Evolutionary conservation across 2,329 filamentous ascomycete species (phyloP), one percentile per base, ranked within the genome.

Genomic region (Alternaria triticimaculans): DNA sequence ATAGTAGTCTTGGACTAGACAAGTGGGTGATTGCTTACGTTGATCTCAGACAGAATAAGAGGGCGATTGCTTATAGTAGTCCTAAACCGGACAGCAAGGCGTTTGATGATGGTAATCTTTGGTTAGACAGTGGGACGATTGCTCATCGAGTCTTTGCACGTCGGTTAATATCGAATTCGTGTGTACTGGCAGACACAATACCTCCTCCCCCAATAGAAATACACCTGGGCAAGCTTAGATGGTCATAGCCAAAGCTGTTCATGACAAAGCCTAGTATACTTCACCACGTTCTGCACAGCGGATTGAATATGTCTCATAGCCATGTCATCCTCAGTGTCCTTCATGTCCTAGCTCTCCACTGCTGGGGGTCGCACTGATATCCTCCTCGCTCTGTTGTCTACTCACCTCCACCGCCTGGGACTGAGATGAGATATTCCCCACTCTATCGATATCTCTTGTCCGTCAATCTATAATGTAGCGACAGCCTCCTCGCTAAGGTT

Each of bases 131-230:
- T 0, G 7, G 37, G 37, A 1, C 37, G 37, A 41, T 1, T 41
- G 37, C 37, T 41, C n/a, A 41, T 41, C 4, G 1, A 0, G 8
- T 41, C 37, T 41, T 3, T 0, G 0, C 1, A 41, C 37, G 0
- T n/a, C 37, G 37, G 37, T n/a, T 18, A 41, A 18, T 41, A 0
- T 18, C 37, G 37, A 41, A 0, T 10, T 41, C 4, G 37, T 18
- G 37, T 18, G 0, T 3, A 41, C 33, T 41, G 15, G 10, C 10
- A 28, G 26, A 28, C 10, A 11, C 26, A 11, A 28, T 28, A 28
- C 26, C 26, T 28, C 26, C 26, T 28, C 26, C 26, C 26, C 26
- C 26, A 28, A 28, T 28, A 11, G 26, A 28, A 28, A 28, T 2
- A 28, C 26, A 28, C 26, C 26, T 28, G 26, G 26, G 26, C 10